These are phyloP conservation scores for Dacryopinax primogenitus DNA, from an alignment of 768 basidiomycete species.

Conservation along the genomic window DNA sequence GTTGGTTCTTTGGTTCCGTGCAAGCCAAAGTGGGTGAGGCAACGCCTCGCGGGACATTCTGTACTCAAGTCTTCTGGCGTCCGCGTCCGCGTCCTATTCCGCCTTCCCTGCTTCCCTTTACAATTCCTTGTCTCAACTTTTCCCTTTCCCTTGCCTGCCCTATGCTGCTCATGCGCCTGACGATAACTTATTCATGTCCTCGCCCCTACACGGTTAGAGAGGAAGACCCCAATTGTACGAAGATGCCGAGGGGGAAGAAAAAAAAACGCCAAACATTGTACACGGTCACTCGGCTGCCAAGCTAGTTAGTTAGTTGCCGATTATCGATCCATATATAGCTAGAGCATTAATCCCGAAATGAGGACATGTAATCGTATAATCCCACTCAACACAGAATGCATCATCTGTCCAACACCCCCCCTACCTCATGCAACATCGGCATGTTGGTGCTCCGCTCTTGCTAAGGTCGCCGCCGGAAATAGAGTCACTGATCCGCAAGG, in stretches of 20 bases:
- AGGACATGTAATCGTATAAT: background rate
- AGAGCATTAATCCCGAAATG: background rate
- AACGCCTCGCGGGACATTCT: background rate
- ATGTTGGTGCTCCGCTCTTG: too few species aligned
- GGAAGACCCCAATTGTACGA: background rate
- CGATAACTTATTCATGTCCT: background rate
- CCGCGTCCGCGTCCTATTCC: background rate
- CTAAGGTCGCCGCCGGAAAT: background rate
- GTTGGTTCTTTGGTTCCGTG: background rate
- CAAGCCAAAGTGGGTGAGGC: background rate
- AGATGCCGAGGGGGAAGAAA: too few species aligned
- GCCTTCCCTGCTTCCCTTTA: background rate
- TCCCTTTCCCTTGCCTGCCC: background rate
- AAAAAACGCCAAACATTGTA: too few species aligned
- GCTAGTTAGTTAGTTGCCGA: too few species aligned
- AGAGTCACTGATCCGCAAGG: background rate
- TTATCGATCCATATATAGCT: too few species aligned
- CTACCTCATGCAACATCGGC: too few species aligned
- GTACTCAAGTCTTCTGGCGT: background rate
- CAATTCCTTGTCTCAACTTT: background rate
- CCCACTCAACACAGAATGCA: background rate
- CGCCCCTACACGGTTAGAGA: background rate
- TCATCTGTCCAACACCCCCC: too few species aligned
- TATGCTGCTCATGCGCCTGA: background rate
- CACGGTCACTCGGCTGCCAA: too few species aligned